Evolutionary conservation across 306 rosid genomes (phyloP).

Genomic region (Purshia tridentata): DNA sequence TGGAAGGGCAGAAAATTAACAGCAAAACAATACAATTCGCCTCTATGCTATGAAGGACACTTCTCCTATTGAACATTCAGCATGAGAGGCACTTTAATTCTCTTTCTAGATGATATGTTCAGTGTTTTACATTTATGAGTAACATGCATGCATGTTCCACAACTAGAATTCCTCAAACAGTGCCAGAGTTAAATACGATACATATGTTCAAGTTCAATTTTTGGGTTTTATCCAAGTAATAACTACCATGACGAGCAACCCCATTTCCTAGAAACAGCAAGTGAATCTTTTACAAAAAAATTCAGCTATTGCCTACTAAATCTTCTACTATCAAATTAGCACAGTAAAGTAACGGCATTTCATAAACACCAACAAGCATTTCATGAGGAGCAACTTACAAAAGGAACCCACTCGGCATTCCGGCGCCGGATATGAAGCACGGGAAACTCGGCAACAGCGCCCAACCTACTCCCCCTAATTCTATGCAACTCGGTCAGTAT

Average conservation of each 20-base stretch:
- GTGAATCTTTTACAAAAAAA: not conserved
- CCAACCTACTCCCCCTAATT: conserved; percentile 71
- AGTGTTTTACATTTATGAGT: not conserved
- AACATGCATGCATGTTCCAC: not conserved
- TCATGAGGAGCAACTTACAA: conserved; percentile 53
- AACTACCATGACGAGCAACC: not conserved
- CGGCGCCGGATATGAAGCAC: conserved; percentile 91
- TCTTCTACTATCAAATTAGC: not conserved
- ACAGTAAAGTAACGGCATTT: conserved; percentile 2
- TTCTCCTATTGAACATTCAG: not conserved
- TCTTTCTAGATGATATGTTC: not conserved
- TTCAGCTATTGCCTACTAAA: not conserved
- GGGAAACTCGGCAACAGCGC: conserved; percentile 73
- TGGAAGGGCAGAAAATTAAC: not conserved
- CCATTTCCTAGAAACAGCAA: not conserved
- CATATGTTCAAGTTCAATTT: not conserved
- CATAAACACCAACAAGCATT: conserved; percentile 9
- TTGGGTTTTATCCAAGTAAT: not conserved
- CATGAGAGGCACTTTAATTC: no score
- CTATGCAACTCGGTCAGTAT: conserved; percentile 88
- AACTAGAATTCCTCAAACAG: not conserved
- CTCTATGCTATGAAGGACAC: not conserved
- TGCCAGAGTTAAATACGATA: not conserved
- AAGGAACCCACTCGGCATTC: conserved; percentile 74
- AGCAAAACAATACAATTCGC: not conserved